These are phyloP conservation scores for Aspergillus pseudonomiae DNA, from an alignment of 2,329 filamentous ascomycete genomes.

Conservation along the genomic window DNA sequence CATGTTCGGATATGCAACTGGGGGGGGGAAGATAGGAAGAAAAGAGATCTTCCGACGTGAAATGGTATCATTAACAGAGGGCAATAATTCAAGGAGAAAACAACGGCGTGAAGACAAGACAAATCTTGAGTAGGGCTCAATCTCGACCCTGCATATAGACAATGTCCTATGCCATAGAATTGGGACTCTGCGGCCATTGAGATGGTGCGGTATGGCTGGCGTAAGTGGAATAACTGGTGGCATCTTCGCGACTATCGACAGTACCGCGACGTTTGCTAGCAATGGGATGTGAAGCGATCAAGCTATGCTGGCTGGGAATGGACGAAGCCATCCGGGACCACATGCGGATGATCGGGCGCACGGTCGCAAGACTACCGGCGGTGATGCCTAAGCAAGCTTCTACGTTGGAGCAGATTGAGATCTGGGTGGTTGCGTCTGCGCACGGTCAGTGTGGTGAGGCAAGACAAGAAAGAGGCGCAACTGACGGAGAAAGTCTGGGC, in stretches of 20 bases:
- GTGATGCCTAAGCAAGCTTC: slow-evolving; percentile 40
- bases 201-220: background rate
- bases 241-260: background rate
- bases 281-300: background rate
- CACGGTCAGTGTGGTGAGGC: background rate
- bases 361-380: slow-evolving; percentile 25
- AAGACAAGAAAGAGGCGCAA: too few species aligned
- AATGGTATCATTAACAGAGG: background rate
- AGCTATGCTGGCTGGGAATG: background rate
- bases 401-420: slow-evolving; percentile 43
- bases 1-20: background rate
- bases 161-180: background rate
- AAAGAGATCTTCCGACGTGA: background rate
- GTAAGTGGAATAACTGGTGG: background rate
- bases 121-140: background rate
- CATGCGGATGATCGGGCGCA: slow-evolving; percentile 30
- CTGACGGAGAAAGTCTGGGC: slow-evolving; percentile 30
- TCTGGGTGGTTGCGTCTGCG: slow-evolving; percentile 46
- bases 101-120: background rate
- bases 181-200: background rate
- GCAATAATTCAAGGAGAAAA: background rate
- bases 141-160: background rate
- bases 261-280: background rate
- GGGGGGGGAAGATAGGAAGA: background rate
- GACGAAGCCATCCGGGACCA: background rate